Evolutionary conservation across 495 filamentous ascomycete genomes (phyloP).

Genomic region (Aspergillus heteromorphus): DNA sequence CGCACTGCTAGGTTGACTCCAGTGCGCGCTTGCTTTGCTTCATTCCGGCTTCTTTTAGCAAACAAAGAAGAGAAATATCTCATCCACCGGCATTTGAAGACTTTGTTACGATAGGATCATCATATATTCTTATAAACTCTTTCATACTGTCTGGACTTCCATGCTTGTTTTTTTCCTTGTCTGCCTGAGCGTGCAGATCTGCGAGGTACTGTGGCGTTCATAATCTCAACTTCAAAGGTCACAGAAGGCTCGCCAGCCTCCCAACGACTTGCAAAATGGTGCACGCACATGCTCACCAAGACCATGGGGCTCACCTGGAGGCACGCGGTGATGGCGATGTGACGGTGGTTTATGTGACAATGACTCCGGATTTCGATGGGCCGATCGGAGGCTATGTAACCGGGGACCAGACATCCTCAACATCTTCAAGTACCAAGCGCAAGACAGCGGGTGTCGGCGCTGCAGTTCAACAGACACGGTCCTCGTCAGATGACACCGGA

Average conservation of each 20-base stretch:
- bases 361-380: conserved; percentile 50
- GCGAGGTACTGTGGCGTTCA: neutral
- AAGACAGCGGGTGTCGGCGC: conserved; percentile 15
- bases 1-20: conserved; percentile 9
- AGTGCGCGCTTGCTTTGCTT: conserved; percentile 5
- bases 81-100: neutral
- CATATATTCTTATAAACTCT: neutral
- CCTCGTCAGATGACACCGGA: conserved; percentile 11
- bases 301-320: conserved; percentile 27
- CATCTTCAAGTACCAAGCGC: conserved; percentile 11
- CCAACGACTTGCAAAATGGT: conserved; percentile 14
- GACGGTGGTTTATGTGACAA: conserved; percentile 50
- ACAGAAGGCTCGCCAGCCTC: neutral
- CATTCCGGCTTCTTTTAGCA: no score
- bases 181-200: neutral
- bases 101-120: neutral
- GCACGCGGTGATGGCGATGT: conserved; percentile 13
- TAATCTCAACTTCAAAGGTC: neutral
- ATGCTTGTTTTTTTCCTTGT: neutral
- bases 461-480: conserved; percentile 17
- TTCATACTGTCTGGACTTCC: neutral
- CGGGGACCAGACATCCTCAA: conserved; percentile 10
- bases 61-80: neutral
- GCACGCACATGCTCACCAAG: conserved; percentile 22
- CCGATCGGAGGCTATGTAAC: conserved; percentile 53